Evolutionary conservation across 139 green algal species (phyloP), one percentile per base, ranked within the genome.

Genomic region (Chlorella sp.): DNA sequence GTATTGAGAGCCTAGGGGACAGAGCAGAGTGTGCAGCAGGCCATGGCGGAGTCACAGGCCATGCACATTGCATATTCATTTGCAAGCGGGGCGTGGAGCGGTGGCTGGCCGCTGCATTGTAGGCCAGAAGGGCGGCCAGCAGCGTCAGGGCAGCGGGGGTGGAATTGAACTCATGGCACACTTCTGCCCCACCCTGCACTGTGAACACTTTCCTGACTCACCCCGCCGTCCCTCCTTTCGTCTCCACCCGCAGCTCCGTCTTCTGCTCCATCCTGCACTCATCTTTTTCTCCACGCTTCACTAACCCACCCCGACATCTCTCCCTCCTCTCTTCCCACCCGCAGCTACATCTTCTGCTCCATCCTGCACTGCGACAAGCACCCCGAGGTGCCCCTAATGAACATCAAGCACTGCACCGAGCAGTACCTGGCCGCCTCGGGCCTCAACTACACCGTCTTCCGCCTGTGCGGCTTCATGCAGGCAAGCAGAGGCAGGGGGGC

Each of bases 241-340:
- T 30, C 60, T n/a, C 60, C 3, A 26, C 34, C 82, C 61, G 22
- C 87, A 90, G 87, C 71, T 99, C 99, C 93, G 84, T 99, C 36
- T 99, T 99, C 96, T 99, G 96, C 94, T 99, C 96, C 88, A 99
- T 99, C 92, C 96, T 97, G 92, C 95, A 98, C 89, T 99, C n/a
- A n/a, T n/a, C n/a, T n/a, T n/a, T n/a, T n/a, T n/a, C n/a, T n/a
- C n/a, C n/a, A n/a, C n/a, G n/a, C 28, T 9, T 34, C 12, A 37
- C 53, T 60, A 60, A 36, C 22, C 80, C 22, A 7, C 36, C 61
- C n/a, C n/a, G n/a, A n/a, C n/a, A n/a, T 30, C 0, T 36, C 21
- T 42, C 2, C 83, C 60, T 34, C 40, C 26, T 11, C 37, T 21
- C 39, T 32, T 30, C 60, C 60, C 3, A 26, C 34, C 82, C 61